A percentile compares a stretch with the other conserved stretches of the same genome.
Conservation (phyloP, 2,329 filamentous ascomycete species). For the Zymoseptoria ardabiliae region DNA sequence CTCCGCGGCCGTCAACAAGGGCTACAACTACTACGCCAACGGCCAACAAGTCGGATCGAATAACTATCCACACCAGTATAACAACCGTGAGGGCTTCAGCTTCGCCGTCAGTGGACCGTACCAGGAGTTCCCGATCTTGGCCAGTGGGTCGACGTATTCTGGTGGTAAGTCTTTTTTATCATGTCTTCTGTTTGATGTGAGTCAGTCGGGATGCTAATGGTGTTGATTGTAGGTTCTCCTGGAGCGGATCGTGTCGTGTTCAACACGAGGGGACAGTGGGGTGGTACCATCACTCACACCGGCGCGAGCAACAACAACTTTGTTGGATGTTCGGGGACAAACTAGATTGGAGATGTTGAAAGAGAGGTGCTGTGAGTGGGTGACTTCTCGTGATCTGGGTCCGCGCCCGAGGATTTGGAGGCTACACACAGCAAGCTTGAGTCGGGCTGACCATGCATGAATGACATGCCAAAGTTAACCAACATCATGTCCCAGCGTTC, state of each 20-base stretch:
- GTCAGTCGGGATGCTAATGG: too few species aligned
- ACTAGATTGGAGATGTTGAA: slow-evolving; percentile 11
- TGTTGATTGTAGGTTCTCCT: slow-evolving; percentile 46
- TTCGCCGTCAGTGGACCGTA: slow-evolving; percentile 53
- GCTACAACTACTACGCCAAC: slow-evolving; percentile 43
- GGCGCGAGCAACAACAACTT: slow-evolving; percentile 63
- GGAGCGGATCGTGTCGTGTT: slow-evolving; percentile 62
- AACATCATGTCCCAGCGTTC: too few species aligned
- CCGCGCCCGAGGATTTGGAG: too few species aligned
- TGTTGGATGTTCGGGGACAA: slow-evolving; percentile 50
- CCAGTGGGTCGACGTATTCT: slow-evolving; percentile 40
- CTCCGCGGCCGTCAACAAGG: slow-evolving; percentile 43
- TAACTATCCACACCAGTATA: slow-evolving; percentile 25
- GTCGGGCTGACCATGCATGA: too few species aligned
- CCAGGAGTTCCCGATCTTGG: slow-evolving; percentile 56
- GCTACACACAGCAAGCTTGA: too few species aligned
- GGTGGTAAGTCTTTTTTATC: slow-evolving; percentile 45
- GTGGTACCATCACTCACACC: slow-evolving; percentile 62
- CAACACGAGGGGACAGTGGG: slow-evolving; percentile 49
- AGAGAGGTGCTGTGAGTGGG: too few species aligned
- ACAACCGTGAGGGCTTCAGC: slow-evolving; percentile 48
- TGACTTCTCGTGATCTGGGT: too few species aligned
- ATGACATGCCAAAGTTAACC: too few species aligned
- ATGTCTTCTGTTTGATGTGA: too few species aligned
- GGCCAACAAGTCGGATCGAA: slow-evolving; percentile 30